Evolutionary conservation across 1,139 yeast species (phyloP).

Genomic region (Barnettozyma hawaiiensis): DNA sequence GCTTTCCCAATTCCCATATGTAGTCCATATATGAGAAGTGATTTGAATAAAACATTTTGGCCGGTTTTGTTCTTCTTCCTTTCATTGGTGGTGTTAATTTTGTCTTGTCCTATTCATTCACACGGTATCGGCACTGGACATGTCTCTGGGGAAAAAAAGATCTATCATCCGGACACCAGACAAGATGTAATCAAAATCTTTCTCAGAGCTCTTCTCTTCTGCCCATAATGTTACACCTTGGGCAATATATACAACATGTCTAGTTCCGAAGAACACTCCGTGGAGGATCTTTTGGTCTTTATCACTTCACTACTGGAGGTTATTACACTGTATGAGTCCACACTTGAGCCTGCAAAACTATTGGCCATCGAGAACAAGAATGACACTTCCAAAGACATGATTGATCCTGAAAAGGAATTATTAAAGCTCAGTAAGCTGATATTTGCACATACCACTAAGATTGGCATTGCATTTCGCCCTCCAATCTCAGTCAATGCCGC

Average conservation of each 20-base stretch:
- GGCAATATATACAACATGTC: background rate
- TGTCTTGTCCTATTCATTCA: no score
- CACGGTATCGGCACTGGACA: background rate
- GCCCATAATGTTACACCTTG: no score
- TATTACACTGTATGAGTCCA: conserved; percentile 12
- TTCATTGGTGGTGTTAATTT: no score
- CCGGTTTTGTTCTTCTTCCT: no score
- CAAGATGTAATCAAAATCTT: background rate
- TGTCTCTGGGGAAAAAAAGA: no score
- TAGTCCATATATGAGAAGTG: no score
- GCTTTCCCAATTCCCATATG: no score
- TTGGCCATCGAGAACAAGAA: conserved; percentile 31
- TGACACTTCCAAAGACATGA: conserved; percentile 25
- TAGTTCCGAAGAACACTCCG: conserved; percentile 1
- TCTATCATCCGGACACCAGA: background rate
- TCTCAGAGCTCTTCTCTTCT: background rate
- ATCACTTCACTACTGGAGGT: conserved; percentile 20
- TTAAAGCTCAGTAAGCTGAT: conserved; percentile 52
- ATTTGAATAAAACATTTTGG: no score
- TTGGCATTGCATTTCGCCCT: conserved; percentile 71
- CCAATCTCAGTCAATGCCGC: conserved; percentile 49
- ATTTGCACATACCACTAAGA: conserved; percentile 75
- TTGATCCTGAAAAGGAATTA: conserved; percentile 49
- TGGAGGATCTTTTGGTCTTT: conserved; percentile 18
- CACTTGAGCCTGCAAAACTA: conserved; percentile 11